Evolutionary conservation across 2,329 filamentous ascomycete species (phyloP).

Genomic region (Neofusicoccum laricinum): DNA sequence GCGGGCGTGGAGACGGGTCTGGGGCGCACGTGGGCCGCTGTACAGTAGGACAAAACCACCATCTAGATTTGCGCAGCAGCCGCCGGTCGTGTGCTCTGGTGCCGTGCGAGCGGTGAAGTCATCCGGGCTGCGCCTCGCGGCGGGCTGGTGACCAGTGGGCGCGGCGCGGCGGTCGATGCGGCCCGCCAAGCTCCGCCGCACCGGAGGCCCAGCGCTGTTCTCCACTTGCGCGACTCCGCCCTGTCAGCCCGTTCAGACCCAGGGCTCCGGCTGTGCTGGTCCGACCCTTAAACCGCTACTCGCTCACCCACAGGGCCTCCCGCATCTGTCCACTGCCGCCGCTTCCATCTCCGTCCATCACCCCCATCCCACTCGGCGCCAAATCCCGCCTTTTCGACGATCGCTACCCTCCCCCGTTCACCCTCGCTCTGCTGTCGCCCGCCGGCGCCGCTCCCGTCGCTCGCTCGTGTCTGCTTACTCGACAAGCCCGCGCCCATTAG

Average conservation of each 20-base stretch:
- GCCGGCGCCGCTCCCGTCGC: not conserved
- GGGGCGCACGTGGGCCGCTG: not conserved
- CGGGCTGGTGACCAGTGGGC: not conserved
- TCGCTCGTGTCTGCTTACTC: conserved; percentile 3
- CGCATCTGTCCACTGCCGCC: conserved; percentile 9
- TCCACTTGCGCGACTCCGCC: not conserved
- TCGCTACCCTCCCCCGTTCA: conserved; percentile 8
- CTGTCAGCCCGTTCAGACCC: not conserved
- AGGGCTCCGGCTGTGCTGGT: conserved; percentile 2
- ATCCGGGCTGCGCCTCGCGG: not conserved
- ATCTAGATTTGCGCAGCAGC: too few species aligned
- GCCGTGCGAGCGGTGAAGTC: not conserved
- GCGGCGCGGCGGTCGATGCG: too few species aligned
- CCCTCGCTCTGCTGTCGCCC: not conserved
- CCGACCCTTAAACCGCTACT: conserved; percentile 12
- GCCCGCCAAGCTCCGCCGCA: not conserved
- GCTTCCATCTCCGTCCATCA: conserved; percentile 6
- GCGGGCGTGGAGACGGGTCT: not conserved
- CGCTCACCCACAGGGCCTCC: conserved; percentile 8
- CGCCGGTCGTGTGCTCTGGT: too few species aligned
- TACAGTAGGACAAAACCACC: too few species aligned
- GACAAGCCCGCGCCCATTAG: not conserved
- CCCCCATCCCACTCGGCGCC: conserved; percentile 5
- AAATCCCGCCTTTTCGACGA: conserved; percentile 11
- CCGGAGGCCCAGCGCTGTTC: not conserved